Conservation (phyloP, 306 rosid species). For the Vigna unguiculata region DNA sequence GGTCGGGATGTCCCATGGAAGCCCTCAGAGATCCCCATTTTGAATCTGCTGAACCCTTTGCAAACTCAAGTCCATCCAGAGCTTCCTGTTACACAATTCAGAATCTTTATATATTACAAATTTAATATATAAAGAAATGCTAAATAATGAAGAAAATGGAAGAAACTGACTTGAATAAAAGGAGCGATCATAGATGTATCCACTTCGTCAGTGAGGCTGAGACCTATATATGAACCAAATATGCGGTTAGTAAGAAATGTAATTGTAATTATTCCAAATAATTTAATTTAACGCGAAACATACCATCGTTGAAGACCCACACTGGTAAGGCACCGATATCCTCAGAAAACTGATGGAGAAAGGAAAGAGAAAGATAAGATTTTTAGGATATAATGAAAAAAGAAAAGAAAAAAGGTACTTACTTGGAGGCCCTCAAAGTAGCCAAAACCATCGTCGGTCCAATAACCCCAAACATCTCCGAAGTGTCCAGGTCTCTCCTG, state of each 20-base stretch:
- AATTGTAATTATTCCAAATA: too few species aligned
- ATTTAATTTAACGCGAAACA: background rate
- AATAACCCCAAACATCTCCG: background rate
- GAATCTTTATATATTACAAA: background rate
- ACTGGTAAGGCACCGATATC: conserved; percentile 73
- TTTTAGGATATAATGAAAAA: too few species aligned
- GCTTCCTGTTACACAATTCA: background rate
- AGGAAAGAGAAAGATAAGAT: background rate
- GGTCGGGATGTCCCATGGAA: conserved; percentile 79
- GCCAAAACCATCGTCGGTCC: background rate
- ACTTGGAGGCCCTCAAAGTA: background rate
- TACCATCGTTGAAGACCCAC: conserved; percentile 89
- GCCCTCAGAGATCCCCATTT: conserved; percentile 83
- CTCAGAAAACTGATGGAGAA: conserved; percentile 68
- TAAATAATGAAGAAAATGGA: background rate
- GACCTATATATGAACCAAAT: background rate
- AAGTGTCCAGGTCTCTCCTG: background rate
- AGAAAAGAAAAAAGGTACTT: background rate
- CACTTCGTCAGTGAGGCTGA: background rate
- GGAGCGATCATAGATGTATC: conserved; percentile 61
- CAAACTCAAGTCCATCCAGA: conserved; percentile 59
- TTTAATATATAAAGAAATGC: background rate
- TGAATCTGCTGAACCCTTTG: conserved; percentile 70
- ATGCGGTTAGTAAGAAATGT: background rate
- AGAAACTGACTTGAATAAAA: conserved; percentile 52